A percentile compares a stretch with the other conserved stretches of the same genome.
Evolutionary conservation across 495 filamentous ascomycete genomes (phyloP).

Genomic region (Cenococcum geophilum): DNA sequence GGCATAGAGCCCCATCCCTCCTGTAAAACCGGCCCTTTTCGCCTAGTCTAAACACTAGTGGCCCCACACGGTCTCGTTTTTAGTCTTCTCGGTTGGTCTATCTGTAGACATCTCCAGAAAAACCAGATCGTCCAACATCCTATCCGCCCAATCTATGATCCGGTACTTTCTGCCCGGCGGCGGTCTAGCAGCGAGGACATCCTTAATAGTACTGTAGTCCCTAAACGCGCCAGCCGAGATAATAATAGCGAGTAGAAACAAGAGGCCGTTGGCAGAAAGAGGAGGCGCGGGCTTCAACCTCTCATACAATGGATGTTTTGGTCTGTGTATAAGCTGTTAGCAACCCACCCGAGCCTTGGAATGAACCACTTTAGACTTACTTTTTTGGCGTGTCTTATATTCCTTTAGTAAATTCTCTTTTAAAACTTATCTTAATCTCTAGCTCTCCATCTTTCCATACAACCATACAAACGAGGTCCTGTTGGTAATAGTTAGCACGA

Average conservation of each 20-base stretch:
- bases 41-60: constrained; percentile 17
- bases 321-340: background rate
- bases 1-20: constrained; percentile 17
- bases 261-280: constrained; percentile 15
- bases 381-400: background rate
- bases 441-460: background rate
- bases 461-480: background rate
- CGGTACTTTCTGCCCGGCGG: constrained; percentile 15
- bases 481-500: background rate
- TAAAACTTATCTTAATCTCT: constrained; percentile 2
- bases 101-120: constrained; percentile 21
- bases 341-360: background rate
- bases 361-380: background rate
- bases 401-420: constrained; percentile 4
- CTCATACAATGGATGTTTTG: background rate
- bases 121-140: constrained; percentile 10
- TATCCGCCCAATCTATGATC: constrained; percentile 15
- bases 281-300: constrained; percentile 1
- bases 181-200: constrained; percentile 11
- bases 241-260: constrained; percentile 21
- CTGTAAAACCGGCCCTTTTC: constrained; percentile 19
- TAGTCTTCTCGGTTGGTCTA: constrained; percentile 21
- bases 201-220: constrained; percentile 10
- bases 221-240: constrained; percentile 13
- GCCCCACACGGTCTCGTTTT: constrained; percentile 15